Conservation (phyloP, 2,329 filamentous ascomycete species). For the Didymella keratinophila region DNA sequence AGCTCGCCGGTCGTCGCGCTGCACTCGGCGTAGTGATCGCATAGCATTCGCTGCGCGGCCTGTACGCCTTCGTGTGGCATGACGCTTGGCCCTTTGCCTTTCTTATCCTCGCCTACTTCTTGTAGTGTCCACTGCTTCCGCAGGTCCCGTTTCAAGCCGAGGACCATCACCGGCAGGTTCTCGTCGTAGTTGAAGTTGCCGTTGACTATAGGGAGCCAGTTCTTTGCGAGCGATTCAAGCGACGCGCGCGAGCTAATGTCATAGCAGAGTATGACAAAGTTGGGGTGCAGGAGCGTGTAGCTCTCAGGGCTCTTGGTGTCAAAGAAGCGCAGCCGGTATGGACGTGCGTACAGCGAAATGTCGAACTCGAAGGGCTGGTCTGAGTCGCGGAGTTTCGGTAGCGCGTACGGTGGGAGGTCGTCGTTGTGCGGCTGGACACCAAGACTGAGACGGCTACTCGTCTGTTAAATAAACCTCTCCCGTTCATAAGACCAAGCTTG, state of each 20-base stretch:
- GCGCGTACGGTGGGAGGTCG: constrained; percentile 43
- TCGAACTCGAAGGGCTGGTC: constrained; percentile 68
- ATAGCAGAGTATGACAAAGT: constrained; percentile 66
- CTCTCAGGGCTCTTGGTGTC: constrained; percentile 65
- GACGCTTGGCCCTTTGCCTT: constrained; percentile 52
- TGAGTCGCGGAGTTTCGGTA: constrained; percentile 59
- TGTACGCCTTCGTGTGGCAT: constrained; percentile 60
- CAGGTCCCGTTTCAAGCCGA: constrained; percentile 67
- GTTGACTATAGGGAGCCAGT: constrained; percentile 56
- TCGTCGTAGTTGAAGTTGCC: constrained; percentile 62
- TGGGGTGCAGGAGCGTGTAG: constrained; percentile 63
- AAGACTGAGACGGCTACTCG: constrained; percentile 41
- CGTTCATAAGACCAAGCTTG: not conserved
- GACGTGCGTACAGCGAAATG: constrained; percentile 63
- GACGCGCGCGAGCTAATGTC: constrained; percentile 63
- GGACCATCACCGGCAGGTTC: constrained; percentile 63
- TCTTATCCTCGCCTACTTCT: constrained; percentile 47
- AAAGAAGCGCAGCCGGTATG: constrained; percentile 63
- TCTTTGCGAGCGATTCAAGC: constrained; percentile 56
- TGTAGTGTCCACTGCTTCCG: constrained; percentile 54
- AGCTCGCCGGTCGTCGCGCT: constrained; percentile 68
- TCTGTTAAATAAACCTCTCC: not conserved
- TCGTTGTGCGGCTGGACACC: constrained; percentile 40
- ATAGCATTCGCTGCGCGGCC: constrained; percentile 66
- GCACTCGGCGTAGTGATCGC: constrained; percentile 69